A percentile compares a stretch with the other conserved stretches of the same genome.
Conservation (phyloP, 352 stramenopile species). For the Pythium grandisporangium region DNA sequence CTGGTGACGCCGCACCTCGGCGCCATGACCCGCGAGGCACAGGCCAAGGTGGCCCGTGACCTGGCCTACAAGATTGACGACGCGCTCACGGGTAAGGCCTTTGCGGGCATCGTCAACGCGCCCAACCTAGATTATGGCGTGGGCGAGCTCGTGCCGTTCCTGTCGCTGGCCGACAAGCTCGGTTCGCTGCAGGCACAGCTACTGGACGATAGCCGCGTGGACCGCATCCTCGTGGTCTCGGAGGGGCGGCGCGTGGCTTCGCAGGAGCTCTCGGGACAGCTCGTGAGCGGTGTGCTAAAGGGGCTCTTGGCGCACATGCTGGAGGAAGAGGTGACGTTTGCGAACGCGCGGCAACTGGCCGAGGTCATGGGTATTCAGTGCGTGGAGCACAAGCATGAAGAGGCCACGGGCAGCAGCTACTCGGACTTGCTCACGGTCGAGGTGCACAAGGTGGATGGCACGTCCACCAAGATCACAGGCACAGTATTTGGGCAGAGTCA, state of each 20-base stretch:
- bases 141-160: constrained; percentile 73
- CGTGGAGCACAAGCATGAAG: constrained; percentile 87
- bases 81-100: constrained; percentile 88
- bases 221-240: constrained; percentile 63
- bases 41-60: constrained; percentile 89
- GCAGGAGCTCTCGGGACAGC: constrained; percentile 64
- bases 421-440: constrained; percentile 89
- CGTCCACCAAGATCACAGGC: constrained; percentile 74
- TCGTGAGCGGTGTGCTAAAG: constrained; percentile 88
- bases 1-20: constrained; percentile 94
- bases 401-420: constrained; percentile 60
- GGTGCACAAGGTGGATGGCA: constrained; percentile 84
- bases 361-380: constrained; percentile 86
- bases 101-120: constrained; percentile 94
- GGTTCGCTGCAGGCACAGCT: constrained; percentile 83
- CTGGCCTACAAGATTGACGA: constrained; percentile 88
- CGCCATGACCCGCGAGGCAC: constrained; percentile 90
- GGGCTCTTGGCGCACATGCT: constrained; percentile 86
- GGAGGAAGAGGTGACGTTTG: constrained; percentile 87
- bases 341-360: constrained; percentile 79
- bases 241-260: constrained; percentile 79
- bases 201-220: constrained; percentile 61
- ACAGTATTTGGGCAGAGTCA: constrained; percentile 87
- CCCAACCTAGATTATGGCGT: constrained; percentile 87
- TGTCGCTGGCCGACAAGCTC: constrained; percentile 89